These are phyloP conservation scores for Ustilago cynodontis DNA, from an alignment of 1,284 basidiomycete species.

Conservation along the genomic window DNA sequence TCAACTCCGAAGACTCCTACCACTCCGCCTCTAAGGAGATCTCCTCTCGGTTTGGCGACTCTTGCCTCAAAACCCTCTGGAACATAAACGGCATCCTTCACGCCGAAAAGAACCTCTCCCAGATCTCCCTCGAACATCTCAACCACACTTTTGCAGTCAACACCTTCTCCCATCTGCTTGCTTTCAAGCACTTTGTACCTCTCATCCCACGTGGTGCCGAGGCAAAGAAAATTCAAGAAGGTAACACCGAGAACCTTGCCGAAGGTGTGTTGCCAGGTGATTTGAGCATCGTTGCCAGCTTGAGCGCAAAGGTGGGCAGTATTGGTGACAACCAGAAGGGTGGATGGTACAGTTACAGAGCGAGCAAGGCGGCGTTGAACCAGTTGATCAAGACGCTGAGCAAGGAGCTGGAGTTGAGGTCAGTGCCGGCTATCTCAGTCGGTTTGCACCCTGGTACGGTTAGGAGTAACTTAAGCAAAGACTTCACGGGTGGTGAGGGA, in stretches of 20 bases:
- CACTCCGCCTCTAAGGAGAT: conserved; percentile 70
- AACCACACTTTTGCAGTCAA: conserved; percentile 72
- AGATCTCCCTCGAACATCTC: conserved; percentile 73
- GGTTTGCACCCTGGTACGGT: conserved; percentile 71
- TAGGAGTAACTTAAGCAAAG: conserved; percentile 74
- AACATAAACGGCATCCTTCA: conserved; percentile 73
- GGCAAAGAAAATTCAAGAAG: conserved; percentile 45
- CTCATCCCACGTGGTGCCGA: conserved; percentile 70
- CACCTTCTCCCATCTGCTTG: conserved; percentile 72
- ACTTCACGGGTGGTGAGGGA: conserved; percentile 65
- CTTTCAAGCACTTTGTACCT: conserved; percentile 73
- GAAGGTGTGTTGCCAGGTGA: conserved; percentile 67
- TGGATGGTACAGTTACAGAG: conserved; percentile 81
- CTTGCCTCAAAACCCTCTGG: conserved; percentile 70
- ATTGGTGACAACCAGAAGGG: conserved; percentile 77
- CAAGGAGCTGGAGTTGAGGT: conserved; percentile 75
- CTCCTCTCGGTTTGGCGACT: conserved; percentile 70
- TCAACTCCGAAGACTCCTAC: conserved; percentile 70
- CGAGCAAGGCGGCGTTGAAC: conserved; percentile 81
- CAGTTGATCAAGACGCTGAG: conserved; percentile 80
- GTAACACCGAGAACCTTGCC: conserved; percentile 52
- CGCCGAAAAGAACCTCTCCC: conserved; percentile 75
- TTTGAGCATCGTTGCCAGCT: conserved; percentile 70
- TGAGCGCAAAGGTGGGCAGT: conserved; percentile 77
- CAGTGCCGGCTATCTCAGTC: conserved; percentile 74